These are phyloP conservation scores for Fagus sylvatica DNA, from an alignment of 306 rosid species.

Conservation along the genomic window DNA sequence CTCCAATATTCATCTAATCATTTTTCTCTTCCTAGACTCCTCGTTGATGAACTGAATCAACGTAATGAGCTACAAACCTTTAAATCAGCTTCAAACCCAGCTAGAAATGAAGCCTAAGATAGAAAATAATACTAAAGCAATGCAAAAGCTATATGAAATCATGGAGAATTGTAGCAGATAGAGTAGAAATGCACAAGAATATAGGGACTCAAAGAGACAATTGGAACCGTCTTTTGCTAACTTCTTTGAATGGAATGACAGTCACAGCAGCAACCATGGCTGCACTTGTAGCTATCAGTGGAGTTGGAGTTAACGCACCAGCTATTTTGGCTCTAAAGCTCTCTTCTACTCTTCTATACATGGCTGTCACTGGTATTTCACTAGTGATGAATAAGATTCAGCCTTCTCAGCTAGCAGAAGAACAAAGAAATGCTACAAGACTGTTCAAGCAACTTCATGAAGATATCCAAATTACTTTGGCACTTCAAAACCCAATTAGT, in stretches of 20 bases:
- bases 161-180: slow-evolving; percentile 55
- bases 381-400: slow-evolving; percentile 63
- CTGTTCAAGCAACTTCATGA: slow-evolving; percentile 46
- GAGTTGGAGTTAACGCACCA: background rate
- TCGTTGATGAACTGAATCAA: background rate
- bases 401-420: slow-evolving; percentile 78
- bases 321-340: slow-evolving; percentile 43
- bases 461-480: slow-evolving; percentile 38
- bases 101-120: slow-evolving; percentile 1
- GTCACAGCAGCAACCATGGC: slow-evolving; percentile 56
- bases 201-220: slow-evolving; percentile 52
- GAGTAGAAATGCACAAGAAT: slow-evolving; percentile 72
- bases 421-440: slow-evolving; percentile 61
- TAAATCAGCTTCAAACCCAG: slow-evolving; percentile 5
- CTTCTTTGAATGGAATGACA: slow-evolving; percentile 68
- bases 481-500: slow-evolving; percentile 29
- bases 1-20: slow-evolving; percentile 11
- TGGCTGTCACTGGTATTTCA: slow-evolving; percentile 58
- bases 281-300: slow-evolving; percentile 34
- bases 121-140: background rate
- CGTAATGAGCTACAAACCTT: slow-evolving; percentile 2
- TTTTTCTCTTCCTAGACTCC: slow-evolving; percentile 13
- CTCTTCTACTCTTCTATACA: slow-evolving; percentile 51
- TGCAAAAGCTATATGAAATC: slow-evolving; percentile 47
- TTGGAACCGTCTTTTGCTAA: slow-evolving; percentile 64